Evolutionary conservation across 2,329 filamentous ascomycete species (phyloP), one percentile per base, ranked within the genome.

Genomic region (Sporothrix pallida): DNA sequence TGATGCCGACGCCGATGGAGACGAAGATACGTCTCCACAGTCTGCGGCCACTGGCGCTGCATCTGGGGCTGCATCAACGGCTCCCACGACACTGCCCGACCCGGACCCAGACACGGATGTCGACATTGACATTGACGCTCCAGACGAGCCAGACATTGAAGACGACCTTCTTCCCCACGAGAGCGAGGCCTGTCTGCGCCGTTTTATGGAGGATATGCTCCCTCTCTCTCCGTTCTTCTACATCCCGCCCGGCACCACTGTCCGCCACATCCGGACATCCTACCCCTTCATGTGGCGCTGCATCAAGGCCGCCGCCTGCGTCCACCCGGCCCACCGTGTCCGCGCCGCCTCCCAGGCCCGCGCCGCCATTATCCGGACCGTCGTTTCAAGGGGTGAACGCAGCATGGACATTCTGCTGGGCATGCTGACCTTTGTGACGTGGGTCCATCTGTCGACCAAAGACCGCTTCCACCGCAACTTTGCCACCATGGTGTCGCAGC

Each of bases 281-380:
- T 79, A 81, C 2, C 87, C 88, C 0, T 87, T 87, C 89, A 76
- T 88, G 9, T 88, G 85, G 83, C 77, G 85, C 9, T 83, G 82
- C 50, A 86, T 89, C 60, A 82, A 84, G 77, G 81, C 85, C 54
- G 78, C 87, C 10, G 83, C 84, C 1, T 83, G 82, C 60, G 84
- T 82, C 75, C 84, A 83, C 1, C 79, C 80, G 0, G 77, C 80
- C 2, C 81, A 83, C 70, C 85, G 87, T 72, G 69, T 79, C 0
- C 78, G 78, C 0, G 75, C 86, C 12, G 81, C 79, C 0, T 77
- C 87, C 50, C 81, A 81, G 50, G 82, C 83, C 1, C 81, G 80
- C 20, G 79, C 86, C 6, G 71, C 88, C 15, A 82, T 85, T 0
- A 81, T 83, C n/a, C 83, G 82, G 72, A 79, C 87, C 37, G 76